phyloP scores from a whole-genome alignment of 768 basidiomycete genomes.

The Coprinopsis cinerea region DNA sequence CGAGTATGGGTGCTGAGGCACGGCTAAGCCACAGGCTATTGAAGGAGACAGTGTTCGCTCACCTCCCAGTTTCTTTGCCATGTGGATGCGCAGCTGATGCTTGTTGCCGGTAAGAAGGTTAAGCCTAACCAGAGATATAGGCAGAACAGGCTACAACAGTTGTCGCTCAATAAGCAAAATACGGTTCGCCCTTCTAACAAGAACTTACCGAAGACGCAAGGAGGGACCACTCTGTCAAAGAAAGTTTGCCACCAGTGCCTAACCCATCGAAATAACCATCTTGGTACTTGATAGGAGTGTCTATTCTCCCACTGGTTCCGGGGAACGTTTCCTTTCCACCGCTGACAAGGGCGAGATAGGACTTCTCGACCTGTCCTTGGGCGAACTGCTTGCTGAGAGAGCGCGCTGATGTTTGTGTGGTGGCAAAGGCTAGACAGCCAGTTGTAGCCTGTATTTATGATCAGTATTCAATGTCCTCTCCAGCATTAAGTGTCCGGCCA shows the following conservation, averaged over 20 bases:
- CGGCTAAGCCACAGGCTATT: neutral
- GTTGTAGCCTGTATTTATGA: conserved; percentile 67
- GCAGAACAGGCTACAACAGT: conserved; percentile 30
- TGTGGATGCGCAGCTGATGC: conserved; percentile 66
- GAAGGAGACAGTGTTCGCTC: conserved; percentile 11
- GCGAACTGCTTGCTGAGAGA: conserved; percentile 54
- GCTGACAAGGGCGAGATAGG: conserved; percentile 60
- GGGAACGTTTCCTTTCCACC: conserved; percentile 44
- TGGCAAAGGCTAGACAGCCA: conserved; percentile 53
- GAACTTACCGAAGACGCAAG: conserved; percentile 51
- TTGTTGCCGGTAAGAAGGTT: conserved; percentile 58
- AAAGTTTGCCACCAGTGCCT: conserved; percentile 26
- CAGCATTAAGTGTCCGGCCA: no score
- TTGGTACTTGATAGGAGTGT: conserved; percentile 32
- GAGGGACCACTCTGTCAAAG: conserved; percentile 53
- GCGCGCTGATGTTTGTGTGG: conserved; percentile 34
- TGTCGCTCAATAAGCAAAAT: conserved; percentile 8
- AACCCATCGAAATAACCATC: conserved; percentile 42
- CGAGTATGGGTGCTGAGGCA: conserved; percentile 56
- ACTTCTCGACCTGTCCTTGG: conserved; percentile 42
- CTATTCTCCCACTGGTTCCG: conserved; percentile 34
- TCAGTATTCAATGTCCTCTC: no score
- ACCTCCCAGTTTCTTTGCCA: conserved; percentile 48
- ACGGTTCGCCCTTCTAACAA: neutral
- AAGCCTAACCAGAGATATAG: conserved; percentile 52